Evolutionary conservation across 1,284 basidiomycete species (phyloP).

Genomic region (Malassezia pachydermatis): DNA sequence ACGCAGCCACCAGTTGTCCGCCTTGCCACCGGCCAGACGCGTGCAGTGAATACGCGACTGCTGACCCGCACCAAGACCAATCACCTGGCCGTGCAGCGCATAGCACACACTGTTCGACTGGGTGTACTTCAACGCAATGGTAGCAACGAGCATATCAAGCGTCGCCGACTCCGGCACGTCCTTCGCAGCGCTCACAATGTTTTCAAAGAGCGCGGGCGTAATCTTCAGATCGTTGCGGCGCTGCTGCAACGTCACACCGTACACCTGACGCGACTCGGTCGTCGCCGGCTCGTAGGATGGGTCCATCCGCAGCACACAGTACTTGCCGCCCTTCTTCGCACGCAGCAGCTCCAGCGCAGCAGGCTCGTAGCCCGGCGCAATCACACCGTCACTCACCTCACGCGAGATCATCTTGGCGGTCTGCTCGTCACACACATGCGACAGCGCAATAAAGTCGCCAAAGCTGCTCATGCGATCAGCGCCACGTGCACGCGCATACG

Average conservation of each 20-base stretch:
- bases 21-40: conserved; percentile 88
- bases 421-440: conserved; percentile 78
- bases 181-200: conserved; percentile 79
- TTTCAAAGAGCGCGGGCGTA: conserved; percentile 67
- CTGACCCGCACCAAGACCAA: conserved; percentile 94
- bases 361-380: conserved; percentile 80
- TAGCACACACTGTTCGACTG: conserved; percentile 98
- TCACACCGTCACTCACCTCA: conserved; percentile 95
- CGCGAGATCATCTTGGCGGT: conserved; percentile 93
- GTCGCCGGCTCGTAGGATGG: conserved; percentile 33
- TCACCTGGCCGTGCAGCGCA: conserved; percentile 79
- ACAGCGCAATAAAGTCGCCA: conserved; percentile 95
- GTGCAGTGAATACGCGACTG: conserved; percentile 99
- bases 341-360: conserved; percentile 80
- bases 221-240: conserved; percentile 85
- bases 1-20: conserved; percentile 98
- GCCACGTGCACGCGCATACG: conserved; percentile 91
- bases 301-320: conserved; percentile 68
- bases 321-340: conserved; percentile 98
- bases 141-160: conserved; percentile 55
- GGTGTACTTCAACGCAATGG: conserved; percentile 93
- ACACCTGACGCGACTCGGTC: conserved; percentile 86
- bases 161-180: conserved; percentile 49
- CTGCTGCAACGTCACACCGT: conserved; percentile 83
- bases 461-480: conserved; percentile 99